These are phyloP conservation scores for Phragmites australis DNA, from an alignment of 176 grass and related monocot species.

Conservation along the genomic window DNA sequence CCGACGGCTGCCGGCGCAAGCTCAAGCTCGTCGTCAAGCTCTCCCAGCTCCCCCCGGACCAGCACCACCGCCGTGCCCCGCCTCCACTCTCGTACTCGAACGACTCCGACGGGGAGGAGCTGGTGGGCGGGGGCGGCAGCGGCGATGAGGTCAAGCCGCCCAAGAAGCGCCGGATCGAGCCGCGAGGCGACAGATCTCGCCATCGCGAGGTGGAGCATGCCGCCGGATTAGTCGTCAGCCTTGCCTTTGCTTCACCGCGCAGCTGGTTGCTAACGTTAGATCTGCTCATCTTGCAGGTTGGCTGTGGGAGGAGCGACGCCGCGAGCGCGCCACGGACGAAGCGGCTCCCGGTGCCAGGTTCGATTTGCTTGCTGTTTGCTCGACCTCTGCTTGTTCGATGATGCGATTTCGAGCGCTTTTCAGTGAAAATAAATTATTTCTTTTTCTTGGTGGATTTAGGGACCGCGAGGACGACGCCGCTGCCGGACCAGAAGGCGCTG, in stretches of 20 bases:
- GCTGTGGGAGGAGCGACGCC: slow-evolving; percentile 45
- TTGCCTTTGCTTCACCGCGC: slow-evolving; percentile 31
- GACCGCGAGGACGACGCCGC: slow-evolving; percentile 56
- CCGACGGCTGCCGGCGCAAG: slow-evolving; percentile 58
- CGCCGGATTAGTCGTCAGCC: slow-evolving; percentile 4
- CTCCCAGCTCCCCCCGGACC: slow-evolving; percentile 46
- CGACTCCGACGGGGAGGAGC: slow-evolving; percentile 43
- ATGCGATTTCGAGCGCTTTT: slow-evolving; percentile 21
- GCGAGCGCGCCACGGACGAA: slow-evolving; percentile 55
- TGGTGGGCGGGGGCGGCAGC: slow-evolving; percentile 35
- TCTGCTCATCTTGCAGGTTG: slow-evolving; percentile 51
- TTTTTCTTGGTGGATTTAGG: slow-evolving; percentile 34
- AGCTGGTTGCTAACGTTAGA: slow-evolving; percentile 44
- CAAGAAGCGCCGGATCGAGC: slow-evolving; percentile 90
- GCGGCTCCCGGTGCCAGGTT: slow-evolving; percentile 64
- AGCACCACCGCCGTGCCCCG: slow-evolving; percentile 39
- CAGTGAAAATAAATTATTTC: slow-evolving; percentile 18
- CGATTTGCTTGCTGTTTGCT: slow-evolving; percentile 37
- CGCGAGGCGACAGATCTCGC: slow-evolving; percentile 62
- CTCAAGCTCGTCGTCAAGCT: slow-evolving; percentile 88
- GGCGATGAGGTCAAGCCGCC: slow-evolving; percentile 73
- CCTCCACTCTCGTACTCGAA: slow-evolving; percentile 49
- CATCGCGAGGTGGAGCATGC: slow-evolving; percentile 33
- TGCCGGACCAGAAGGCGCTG: slow-evolving; percentile 71
- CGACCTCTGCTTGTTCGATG: slow-evolving; percentile 15